These are phyloP conservation scores for Hortaea werneckii DNA, from an alignment of 2,329 filamentous ascomycete species.

Conservation along the genomic window DNA sequence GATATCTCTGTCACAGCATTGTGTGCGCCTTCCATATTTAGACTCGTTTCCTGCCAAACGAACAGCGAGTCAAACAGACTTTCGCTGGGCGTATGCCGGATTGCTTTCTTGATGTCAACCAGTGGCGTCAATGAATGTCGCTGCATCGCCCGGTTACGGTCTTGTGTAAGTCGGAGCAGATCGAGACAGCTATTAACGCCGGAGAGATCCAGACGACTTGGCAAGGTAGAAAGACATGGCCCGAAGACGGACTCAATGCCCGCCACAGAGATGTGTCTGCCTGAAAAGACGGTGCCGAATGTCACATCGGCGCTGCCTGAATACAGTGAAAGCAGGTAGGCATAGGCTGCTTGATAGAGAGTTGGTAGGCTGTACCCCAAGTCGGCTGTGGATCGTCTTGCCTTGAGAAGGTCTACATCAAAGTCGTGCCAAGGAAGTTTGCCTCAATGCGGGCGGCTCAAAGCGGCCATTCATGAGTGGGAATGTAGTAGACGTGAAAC, in stretches of 20 bases:
- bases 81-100: constrained; percentile 44
- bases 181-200: constrained; percentile 45
- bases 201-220: constrained; percentile 54
- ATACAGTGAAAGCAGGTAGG: constrained; percentile 56
- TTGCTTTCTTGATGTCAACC: constrained; percentile 56
- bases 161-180: constrained; percentile 54
- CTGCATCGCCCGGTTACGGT: constrained; percentile 55
- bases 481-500: constrained; percentile 44
- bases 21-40: constrained; percentile 15
- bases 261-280: constrained; percentile 60
- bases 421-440: constrained; percentile 13
- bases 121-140: constrained; percentile 55
- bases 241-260: constrained; percentile 66
- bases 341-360: constrained; percentile 63
- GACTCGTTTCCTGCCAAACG: constrained; percentile 70
- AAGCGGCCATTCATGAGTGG: constrained; percentile 47
- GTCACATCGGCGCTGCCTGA: constrained; percentile 55
- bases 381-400: constrained; percentile 6
- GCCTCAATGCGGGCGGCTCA: constrained; percentile 8
- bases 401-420: constrained; percentile 2
- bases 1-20: constrained; percentile 42
- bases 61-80: constrained; percentile 66
- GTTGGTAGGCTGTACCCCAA: constrained; percentile 53
- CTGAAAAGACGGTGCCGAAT: constrained; percentile 73
- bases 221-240: constrained; percentile 68